Base-by-base conservation (phyloP, 306 rosid species). In the Vachellia pachyceras region DNA sequence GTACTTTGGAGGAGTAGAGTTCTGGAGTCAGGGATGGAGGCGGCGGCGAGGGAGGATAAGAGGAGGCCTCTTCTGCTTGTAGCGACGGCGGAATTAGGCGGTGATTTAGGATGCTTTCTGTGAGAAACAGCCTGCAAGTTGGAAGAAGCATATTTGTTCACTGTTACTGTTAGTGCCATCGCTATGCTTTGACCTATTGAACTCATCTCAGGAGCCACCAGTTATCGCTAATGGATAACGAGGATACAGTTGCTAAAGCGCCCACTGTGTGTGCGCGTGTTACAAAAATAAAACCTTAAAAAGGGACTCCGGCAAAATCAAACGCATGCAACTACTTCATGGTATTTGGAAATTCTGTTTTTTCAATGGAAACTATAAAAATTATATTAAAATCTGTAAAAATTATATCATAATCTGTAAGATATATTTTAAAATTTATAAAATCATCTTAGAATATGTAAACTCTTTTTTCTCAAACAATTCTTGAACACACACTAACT, bases 131-230 rank as follows among this genome's bases (percentile, higher is more conserved):
- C 90, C 72, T 89, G 97, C 55, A 91, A 78, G 79, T 93, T 95
- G 2, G 95, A 93, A 12, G 92, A 95, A 75, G 90, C 94, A 78
- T 80, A 85, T 81, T 87, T 92, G 94, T 95, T 95, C 36, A 92
- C 88, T 3, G 97, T 88, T 17, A 87, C 90, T 45, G 97, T 90
- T 33, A 93, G 82, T 22, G 98, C 97, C 98, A 95, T 95, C 87
- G 91, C 65, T 49, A 89, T 87, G 88, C 82, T 91, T 73, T 95
- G 97, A 37, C 97, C 89, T 15, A 87, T 79, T 22, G 94, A 91
- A 79, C 97, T 89, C 97, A 93, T 95, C 6, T n/a, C 54, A 18
- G 47, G 39, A 66, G 85, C 85, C 91, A 87, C 85, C 73, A 15
- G 78, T 84, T 89, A 64, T 77, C 44, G 7, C 14, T 1, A 71